Base-by-base conservation (phyloP, 2,329 filamentous ascomycete species). In the Aspergillus arachidicola region DNA sequence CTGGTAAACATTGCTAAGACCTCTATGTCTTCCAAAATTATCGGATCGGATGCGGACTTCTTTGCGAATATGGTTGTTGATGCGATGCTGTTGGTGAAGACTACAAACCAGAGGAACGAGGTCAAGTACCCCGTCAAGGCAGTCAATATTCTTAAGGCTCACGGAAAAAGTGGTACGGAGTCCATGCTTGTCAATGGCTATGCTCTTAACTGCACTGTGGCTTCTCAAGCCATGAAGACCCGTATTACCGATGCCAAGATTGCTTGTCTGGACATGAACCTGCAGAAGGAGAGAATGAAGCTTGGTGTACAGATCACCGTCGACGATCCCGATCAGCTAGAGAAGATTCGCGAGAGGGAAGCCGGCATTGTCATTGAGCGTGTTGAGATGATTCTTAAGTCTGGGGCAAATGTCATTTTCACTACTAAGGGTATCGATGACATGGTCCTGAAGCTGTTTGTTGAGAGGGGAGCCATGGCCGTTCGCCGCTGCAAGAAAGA, bases 271-370 rank as follows among this genome's bases (percentile, higher is more conserved):
- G 95, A 99, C 78, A 98, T 99, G 88, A 99, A 99, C 81, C 80
- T 99, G 73, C 94, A 98, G 77, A 99, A 99, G 84, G 94, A 98
- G 85, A 88, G 94, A 71, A 98, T 99, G 95, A 98, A 99, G 87
- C 84, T 99, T 63, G 95, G 95, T 70, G 95, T 99, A 64, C 94
- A 99, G 80, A 97, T 99, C 74, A 98, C 95, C 14, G 91, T 99
- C 69, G 95, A 99, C 72, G 95, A 99, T 77, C 95, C 95, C 56
- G 90, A 96, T 77, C 95, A 99, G 80, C 86, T 99, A 57, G 95
- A 99, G 84, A 94, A 97, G 85, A 99, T 99, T 73, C 89, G 95
- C 65, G 89, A 95, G 73, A 88, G 95, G 60, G 95, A 99, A 79
- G 88, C 94, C 21, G 93, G 93, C 72, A 97, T 99, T 82, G 88